Evolutionary conservation across 106 monocot species (phyloP).

Genomic region (Acorus gramineus): DNA sequence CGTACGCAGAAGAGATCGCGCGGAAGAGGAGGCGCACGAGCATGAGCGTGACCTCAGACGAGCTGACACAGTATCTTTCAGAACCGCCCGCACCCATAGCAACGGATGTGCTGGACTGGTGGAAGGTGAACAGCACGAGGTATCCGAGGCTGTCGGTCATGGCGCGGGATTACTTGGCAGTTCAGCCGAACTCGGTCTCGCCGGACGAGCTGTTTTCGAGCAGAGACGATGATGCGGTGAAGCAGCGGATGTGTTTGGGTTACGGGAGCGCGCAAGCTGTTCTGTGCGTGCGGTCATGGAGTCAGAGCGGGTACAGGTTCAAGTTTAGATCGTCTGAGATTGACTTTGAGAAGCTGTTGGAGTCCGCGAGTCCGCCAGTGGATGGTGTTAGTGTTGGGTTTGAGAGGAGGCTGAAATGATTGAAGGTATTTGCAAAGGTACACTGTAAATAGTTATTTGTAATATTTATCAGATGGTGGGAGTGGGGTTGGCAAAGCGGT

Average conservation of each 20-base stretch:
- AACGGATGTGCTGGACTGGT: conserved; percentile 70
- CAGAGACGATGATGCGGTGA: conserved; percentile 44
- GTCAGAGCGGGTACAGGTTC: conserved; percentile 52
- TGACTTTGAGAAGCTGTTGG: conserved; percentile 47
- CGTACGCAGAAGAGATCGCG: conserved; percentile 89
- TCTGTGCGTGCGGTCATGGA: conserved; percentile 69
- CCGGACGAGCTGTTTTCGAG: conserved; percentile 68
- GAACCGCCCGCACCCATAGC: conserved; percentile 66
- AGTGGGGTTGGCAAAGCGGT: neutral
- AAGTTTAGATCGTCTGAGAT: conserved; percentile 48
- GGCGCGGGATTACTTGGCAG: conserved; percentile 77
- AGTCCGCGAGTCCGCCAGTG: conserved; percentile 5
- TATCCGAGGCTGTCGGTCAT: conserved; percentile 77
- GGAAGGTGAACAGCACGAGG: conserved; percentile 56
- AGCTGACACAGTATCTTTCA: conserved; percentile 66
- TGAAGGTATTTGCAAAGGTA: neutral
- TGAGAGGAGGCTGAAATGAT: conserved; percentile 8
- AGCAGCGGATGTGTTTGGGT: conserved; percentile 51
- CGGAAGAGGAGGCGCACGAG: conserved; percentile 57
- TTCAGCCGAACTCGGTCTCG: conserved; percentile 61
- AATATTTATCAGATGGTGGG: neutral
- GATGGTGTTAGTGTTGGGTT: neutral
- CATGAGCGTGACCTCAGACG: conserved; percentile 32
- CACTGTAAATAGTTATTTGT: too few species aligned
- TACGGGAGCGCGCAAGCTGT: conserved; percentile 35